Evolutionary conservation across 805 yeast genomes (phyloP), one percentile per base, ranked within the genome.

Genomic region (Candida dajiaensis): DNA sequence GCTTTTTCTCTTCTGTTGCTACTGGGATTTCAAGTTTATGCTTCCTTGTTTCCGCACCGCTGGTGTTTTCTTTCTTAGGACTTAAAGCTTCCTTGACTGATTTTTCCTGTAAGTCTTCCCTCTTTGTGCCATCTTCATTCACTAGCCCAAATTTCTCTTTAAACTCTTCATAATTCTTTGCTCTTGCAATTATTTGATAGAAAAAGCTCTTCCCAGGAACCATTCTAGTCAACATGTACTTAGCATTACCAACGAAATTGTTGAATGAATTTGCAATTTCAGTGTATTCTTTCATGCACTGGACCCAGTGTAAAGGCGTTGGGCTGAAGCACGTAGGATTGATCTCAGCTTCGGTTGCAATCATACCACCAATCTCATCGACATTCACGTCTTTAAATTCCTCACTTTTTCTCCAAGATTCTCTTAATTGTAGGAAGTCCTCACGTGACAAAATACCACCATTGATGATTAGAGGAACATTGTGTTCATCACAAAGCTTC

Each of bases 331-430:
- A 82, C 1, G 95, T 74, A 8, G 96, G 94, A 60, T 94, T 90
- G 7, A 75, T 60, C 65, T 94, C 98, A 0, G 97, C 98, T 26
- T 81, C 80, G 28, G 88, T 84, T 1, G 97, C 99, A 57, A 90
- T 81, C 99, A 94, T 92, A 7, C 88, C 90, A 4, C 98, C 96
- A n/a, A 84, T 67, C 43, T 77, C 77, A 2, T 74, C 73, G 1
- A 82, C 78, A 54, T 75, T 44, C 21, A 47, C 20, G 6, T 33
- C 43, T 38, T 44, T 42, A 28, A 47, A 47, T n/a, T 41, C 47
- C n/a, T 35, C 11, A 9, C 29, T 25, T 21, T 41, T 28, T 19
- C 36, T 25, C 50, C 50, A 77, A n/a, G 65, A 61, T 10, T 65
- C 54, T 56, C 78, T 83, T 38, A 90, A 58, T 22, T 68, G 67